phyloP scores from a whole-genome alignment of 1,284 basidiomycete genomes.

The Irpex lacteus region DNA sequence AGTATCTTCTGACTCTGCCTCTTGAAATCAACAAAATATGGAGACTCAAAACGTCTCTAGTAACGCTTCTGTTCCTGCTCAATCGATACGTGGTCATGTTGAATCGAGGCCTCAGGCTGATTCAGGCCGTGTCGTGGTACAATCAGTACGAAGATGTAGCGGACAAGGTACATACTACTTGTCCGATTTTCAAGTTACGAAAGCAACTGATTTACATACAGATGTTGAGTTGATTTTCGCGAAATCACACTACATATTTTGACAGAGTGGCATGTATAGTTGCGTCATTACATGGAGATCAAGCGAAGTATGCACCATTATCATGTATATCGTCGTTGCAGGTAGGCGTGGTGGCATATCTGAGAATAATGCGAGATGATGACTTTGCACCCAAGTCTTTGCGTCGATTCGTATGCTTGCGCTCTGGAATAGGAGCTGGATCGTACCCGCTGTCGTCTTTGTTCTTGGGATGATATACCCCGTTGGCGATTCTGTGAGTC shows the following conservation, averaged over 20 bases:
- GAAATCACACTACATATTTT: not conserved
- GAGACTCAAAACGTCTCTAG: not conserved
- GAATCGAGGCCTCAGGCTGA: slow-evolving; percentile 15
- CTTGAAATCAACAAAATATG: not conserved
- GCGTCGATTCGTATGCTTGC: slow-evolving; percentile 20
- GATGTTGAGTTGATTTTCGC: not conserved
- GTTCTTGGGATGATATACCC: slow-evolving; percentile 15
- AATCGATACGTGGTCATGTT: slow-evolving; percentile 17
- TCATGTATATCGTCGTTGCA: slow-evolving; percentile 14
- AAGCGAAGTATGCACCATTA: slow-evolving; percentile 6
- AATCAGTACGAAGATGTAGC: slow-evolving; percentile 12
- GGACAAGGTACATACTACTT: not conserved
- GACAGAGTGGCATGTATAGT: not conserved
- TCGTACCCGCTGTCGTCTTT: slow-evolving; percentile 11
- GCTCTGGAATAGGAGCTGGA: slow-evolving; percentile 17
- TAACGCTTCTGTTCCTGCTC: not conserved
- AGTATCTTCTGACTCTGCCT: not conserved
- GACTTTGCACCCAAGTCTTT: slow-evolving; percentile 4
- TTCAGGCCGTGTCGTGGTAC: slow-evolving; percentile 16
- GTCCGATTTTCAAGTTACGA: not conserved
- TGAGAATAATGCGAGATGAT: not conserved
- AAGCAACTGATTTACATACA: not conserved
- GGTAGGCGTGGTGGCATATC: not conserved
- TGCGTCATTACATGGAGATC: slow-evolving; percentile 9
- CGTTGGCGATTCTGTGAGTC: slow-evolving; percentile 15